Conservation (phyloP, 1,284 basidiomycete genomes). For the Heterobasidion occidentale region DNA sequence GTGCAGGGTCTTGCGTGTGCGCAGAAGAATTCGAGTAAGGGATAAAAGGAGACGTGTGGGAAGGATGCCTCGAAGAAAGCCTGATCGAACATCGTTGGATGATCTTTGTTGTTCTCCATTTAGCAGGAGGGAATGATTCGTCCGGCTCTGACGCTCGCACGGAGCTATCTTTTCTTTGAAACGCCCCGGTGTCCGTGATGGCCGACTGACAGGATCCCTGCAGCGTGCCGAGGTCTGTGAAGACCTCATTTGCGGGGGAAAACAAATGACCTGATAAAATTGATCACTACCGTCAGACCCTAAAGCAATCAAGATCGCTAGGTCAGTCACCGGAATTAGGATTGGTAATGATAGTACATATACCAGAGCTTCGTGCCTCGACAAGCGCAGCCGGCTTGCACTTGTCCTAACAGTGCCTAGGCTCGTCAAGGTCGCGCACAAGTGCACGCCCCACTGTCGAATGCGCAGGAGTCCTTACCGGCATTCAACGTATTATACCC, state of each 20-base stretch:
- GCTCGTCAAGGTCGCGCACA: neutral
- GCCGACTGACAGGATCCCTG: neutral
- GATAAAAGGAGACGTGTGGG: neutral
- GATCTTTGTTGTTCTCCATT: neutral
- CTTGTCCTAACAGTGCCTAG: neutral
- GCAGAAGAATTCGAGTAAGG: too few relatives aligned
- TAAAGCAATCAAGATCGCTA: neutral
- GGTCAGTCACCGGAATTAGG: neutral
- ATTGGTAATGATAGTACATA: neutral
- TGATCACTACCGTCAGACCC: neutral
- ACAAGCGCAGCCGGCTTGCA: neutral
- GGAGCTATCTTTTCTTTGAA: neutral
- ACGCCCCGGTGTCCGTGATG: neutral
- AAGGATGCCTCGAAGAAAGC: neutral
- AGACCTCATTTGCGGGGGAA: too few relatives aligned
- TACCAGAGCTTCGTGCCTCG: neutral
- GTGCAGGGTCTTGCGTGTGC: too few relatives aligned
- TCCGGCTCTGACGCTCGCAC: neutral
- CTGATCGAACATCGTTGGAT: neutral
- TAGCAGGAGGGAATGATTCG: neutral
- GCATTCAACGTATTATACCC: slow-evolving; percentile 14
- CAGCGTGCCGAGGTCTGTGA: neutral
- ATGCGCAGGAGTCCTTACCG: slow-evolving; percentile 15
- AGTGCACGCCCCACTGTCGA: slow-evolving; percentile 1
- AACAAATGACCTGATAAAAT: too few relatives aligned